Evolutionary conservation across 306 rosid genomes (phyloP), one percentile per base, ranked within the genome.

Genomic region (Sicyos baderoa): DNA sequence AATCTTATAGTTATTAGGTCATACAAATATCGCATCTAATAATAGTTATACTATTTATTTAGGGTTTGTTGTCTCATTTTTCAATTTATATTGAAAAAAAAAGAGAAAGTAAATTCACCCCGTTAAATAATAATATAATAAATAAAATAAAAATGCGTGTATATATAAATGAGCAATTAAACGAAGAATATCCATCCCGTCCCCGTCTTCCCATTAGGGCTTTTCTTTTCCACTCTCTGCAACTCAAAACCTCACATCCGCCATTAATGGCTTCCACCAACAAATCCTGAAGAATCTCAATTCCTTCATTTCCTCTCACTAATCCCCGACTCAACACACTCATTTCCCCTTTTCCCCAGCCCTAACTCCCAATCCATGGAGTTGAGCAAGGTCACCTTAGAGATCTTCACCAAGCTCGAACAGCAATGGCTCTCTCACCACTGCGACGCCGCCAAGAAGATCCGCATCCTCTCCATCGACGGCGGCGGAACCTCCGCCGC

Each of bases 361-460:
- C 49, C 9, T 9, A 14, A 11, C 16, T 45, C 18, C 32, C 4
- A 16, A 18, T 13, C 1, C 4, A 90, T 91, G 99, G 99, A 94
- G 79, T 82, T 90, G 44, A 90, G 91, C 71, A 76, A 86, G 74
- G 84, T 84, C 0, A 90, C 97, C 3, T 56, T 90, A 4, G 97
- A 94, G 83, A 94, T 94, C 86, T 94, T 94, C 81, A 79, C 96
- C 65, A 88, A 88, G 72, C 86, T 94, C 3, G 99, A 94, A 76
- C 97, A 90, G 47, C 86, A 88, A 82, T 94, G 99, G 97, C 97
- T 94, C 60, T 90, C 99, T 5, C 96, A 88, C 80, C 96, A 88
- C 78, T 83, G 83, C 52, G 82, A 90, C 70, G 42, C 75, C 44
- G 27, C 81, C 42, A 76, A 73, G 78, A 90, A 85, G 86, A 85